These are phyloP conservation scores for Strobilomyces dryophilus DNA, from an alignment of 768 basidiomycete species.

Conservation along the genomic window DNA sequence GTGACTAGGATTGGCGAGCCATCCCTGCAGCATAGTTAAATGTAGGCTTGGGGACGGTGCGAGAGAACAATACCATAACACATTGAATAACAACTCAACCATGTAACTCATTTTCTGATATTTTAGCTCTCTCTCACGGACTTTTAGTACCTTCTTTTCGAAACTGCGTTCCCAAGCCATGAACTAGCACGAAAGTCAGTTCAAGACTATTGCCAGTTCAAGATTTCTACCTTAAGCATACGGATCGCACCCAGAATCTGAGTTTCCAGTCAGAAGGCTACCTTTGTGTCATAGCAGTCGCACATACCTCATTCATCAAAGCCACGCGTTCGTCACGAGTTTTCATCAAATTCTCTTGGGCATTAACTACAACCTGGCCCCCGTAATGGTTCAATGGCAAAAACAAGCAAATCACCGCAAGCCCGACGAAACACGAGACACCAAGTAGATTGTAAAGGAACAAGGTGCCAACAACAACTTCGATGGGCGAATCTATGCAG, in stretches of 20 bases:
- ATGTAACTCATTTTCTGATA: constrained; percentile 84
- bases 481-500: constrained; percentile 65
- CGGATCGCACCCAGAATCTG: constrained; percentile 80
- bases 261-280: not conserved
- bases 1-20: constrained; percentile 55
- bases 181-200: constrained; percentile 45
- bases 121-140: constrained; percentile 78
- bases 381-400: constrained; percentile 82
- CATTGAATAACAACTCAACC: constrained; percentile 68
- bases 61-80: constrained; percentile 42
- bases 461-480: constrained; percentile 67
- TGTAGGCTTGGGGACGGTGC: not conserved
- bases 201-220: not conserved
- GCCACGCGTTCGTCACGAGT: constrained; percentile 85
- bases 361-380: constrained; percentile 70
- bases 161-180: constrained; percentile 96
- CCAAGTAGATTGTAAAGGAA: constrained; percentile 80
- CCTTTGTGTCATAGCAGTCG: not conserved
- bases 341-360: constrained; percentile 89
- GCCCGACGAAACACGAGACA: constrained; percentile 72
- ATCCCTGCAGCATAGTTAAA: constrained; percentile 28
- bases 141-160: constrained; percentile 64
- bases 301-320: constrained; percentile 77
- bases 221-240: constrained; percentile 66
- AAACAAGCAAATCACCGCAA: constrained; percentile 69